These are phyloP conservation scores for Beauveria asiatica DNA, from an alignment of 2,329 filamentous ascomycete genomes.

Conservation along the genomic window DNA sequence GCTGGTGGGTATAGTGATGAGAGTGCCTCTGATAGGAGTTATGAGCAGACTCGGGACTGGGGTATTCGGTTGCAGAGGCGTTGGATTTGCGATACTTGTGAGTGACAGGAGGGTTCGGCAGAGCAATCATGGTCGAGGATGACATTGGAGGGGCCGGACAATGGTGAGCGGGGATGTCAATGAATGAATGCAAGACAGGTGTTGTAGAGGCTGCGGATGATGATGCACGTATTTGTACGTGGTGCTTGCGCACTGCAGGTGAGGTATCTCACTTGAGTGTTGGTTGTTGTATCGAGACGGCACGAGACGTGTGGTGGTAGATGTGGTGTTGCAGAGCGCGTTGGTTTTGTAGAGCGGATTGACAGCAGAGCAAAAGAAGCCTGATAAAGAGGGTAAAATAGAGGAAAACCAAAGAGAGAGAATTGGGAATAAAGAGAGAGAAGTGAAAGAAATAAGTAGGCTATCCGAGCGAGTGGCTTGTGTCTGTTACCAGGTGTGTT, in stretches of 20 bases:
- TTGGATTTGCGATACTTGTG: conserved; percentile 15
- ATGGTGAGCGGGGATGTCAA: conserved; percentile 2
- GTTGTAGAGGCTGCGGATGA: background rate
- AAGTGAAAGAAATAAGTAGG: background rate
- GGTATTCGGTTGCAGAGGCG: conserved; percentile 4
- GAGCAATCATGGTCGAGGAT: conserved; percentile 21
- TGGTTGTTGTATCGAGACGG: conserved; percentile 1
- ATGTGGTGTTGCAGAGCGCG: background rate
- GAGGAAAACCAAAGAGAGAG: background rate
- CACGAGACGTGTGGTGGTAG: background rate
- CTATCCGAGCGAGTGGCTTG: conserved; percentile 1
- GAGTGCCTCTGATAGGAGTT: background rate
- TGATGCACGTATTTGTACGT: background rate
- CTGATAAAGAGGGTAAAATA: background rate
- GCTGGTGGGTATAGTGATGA: background rate
- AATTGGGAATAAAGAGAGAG: background rate
- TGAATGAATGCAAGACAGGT: conserved; percentile 11
- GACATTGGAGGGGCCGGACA: background rate
- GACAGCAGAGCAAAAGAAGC: background rate
- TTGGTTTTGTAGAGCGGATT: background rate
- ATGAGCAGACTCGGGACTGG: conserved; percentile 3
- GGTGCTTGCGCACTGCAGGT: conserved; percentile 8
- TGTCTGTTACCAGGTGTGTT: conserved; percentile 1
- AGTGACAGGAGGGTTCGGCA: conserved; percentile 18
- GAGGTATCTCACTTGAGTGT: background rate